Percentiles rank a stretch among this genome's conserved stretches.
These are phyloP conservation scores for Starmerella vitae DNA, from an alignment of 805 yeast species.

Conservation along the genomic window DNA sequence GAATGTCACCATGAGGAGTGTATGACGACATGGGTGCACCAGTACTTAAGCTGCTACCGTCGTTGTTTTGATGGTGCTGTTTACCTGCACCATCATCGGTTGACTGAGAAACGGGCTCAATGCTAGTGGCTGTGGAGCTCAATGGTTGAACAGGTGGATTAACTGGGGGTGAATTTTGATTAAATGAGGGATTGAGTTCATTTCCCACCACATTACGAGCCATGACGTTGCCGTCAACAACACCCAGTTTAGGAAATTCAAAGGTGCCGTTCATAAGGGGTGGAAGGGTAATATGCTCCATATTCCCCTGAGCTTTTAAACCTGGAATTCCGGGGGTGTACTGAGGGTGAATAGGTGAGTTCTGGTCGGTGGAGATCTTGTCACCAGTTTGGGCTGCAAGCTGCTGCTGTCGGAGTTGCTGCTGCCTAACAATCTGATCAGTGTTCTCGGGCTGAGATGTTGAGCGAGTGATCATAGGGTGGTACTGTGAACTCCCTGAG, in stretches of 20 bases:
- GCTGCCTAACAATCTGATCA: not conserved
- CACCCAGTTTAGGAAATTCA: not conserved
- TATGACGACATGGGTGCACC: constrained; percentile 15
- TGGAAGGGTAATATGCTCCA: not conserved
- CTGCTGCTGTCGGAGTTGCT: constrained; percentile 5
- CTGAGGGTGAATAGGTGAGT: not conserved
- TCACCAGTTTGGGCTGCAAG: not conserved
- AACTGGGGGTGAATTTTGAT: too few species aligned
- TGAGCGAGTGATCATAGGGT: not conserved
- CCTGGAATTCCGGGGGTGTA: too few species aligned
- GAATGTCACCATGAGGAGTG: constrained; percentile 1
- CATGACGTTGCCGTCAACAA: not conserved
- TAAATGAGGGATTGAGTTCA: too few species aligned
- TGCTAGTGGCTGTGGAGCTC: too few species aligned
- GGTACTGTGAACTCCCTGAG: not conserved
- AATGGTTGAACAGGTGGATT: too few species aligned
- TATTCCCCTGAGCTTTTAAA: too few species aligned
- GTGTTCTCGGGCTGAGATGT: not conserved
- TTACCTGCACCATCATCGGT: too few species aligned
- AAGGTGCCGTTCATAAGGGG: not conserved
- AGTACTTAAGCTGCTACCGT: constrained; percentile 9
- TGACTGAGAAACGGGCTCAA: too few species aligned
- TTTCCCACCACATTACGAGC: not conserved
- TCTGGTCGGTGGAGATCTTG: not conserved
- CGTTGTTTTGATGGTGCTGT: too few species aligned